Evolutionary conservation across 352 stramenopile genomes (phyloP).

Genomic region (Phytophthora multivora): DNA sequence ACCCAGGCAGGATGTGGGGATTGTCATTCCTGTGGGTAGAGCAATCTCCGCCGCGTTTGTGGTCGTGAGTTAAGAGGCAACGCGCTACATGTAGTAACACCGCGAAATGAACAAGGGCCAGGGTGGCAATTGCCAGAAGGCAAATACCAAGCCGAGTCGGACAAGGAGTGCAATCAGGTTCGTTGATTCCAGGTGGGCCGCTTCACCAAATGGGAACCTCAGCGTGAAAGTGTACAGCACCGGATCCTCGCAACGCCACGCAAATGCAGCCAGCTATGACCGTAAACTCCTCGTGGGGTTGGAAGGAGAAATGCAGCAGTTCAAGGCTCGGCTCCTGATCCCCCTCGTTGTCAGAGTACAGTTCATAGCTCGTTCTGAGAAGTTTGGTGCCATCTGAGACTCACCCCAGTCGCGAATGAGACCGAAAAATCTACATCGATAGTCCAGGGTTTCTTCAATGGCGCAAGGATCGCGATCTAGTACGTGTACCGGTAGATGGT

Average conservation of each 20-base stretch:
- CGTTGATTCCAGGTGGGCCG: conserved; percentile 10
- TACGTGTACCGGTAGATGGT: too few relatives aligned
- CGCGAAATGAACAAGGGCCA: conserved; percentile 13
- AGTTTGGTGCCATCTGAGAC: background rate
- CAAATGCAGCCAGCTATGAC: background rate
- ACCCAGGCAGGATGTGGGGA: conserved; percentile 25
- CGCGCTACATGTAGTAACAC: conserved; percentile 9
- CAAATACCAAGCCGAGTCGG: too few relatives aligned
- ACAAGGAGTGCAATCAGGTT: too few relatives aligned
- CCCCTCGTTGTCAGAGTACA: conserved; percentile 1
- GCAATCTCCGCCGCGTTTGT: conserved; percentile 12
- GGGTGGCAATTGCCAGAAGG: too few relatives aligned
- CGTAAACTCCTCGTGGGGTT: conserved; percentile 1
- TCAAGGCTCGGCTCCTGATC: too few relatives aligned
- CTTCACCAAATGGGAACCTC: conserved; percentile 5
- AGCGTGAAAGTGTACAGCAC: conserved; percentile 7
- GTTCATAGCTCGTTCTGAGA: background rate
- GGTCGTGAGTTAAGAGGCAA: conserved; percentile 6
- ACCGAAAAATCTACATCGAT: conserved; percentile 17
- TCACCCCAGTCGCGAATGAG: conserved; percentile 1
- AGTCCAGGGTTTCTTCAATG: conserved; percentile 11
- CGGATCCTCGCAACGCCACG: background rate
- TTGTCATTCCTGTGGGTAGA: conserved; percentile 35
- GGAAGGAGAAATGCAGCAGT: background rate
- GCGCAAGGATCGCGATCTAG: background rate